A percentile compares a stretch with the other conserved stretches of the same genome.
Evolutionary conservation across 1,139 yeast species (phyloP).

Genomic region (Wickerhamiella pararugosa): DNA sequence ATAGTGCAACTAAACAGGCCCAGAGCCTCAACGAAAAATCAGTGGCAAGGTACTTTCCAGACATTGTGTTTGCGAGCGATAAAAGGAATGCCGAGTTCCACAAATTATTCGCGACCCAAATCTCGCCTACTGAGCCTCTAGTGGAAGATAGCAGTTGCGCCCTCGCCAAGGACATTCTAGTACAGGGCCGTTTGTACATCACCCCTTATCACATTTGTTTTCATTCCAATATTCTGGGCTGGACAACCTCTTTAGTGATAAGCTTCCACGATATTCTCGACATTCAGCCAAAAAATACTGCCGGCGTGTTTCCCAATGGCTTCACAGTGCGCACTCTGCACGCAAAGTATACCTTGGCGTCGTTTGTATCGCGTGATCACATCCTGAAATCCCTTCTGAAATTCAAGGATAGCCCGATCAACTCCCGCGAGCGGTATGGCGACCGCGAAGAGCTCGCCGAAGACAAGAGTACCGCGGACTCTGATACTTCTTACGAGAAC

Average conservation of each 20-base stretch:
- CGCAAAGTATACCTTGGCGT: slow-evolving; percentile 61
- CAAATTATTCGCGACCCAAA: slow-evolving; percentile 42
- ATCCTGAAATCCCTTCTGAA: slow-evolving; percentile 49
- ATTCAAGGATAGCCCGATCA: slow-evolving; percentile 22
- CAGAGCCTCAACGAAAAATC: slow-evolving; percentile 1
- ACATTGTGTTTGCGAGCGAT: slow-evolving; percentile 34
- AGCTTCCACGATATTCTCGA: slow-evolving; percentile 56
- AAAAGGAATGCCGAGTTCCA: slow-evolving; percentile 71
- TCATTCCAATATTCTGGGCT: slow-evolving; percentile 81
- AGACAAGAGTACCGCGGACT: no score
- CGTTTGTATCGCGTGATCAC: slow-evolving; percentile 69
- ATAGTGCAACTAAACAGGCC: background rate
- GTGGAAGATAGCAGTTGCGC: slow-evolving; percentile 87
- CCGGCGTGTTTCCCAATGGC: slow-evolving; percentile 86
- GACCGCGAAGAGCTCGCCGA: no score
- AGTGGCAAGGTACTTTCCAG: slow-evolving; percentile 1
- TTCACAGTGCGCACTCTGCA: slow-evolving; percentile 56
- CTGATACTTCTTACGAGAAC: no score
- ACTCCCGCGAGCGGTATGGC: background rate
- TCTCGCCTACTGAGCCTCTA: slow-evolving; percentile 57
- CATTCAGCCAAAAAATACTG: slow-evolving; percentile 70
- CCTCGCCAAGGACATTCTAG: slow-evolving; percentile 64
- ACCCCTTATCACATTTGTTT: slow-evolving; percentile 74
- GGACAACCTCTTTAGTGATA: slow-evolving; percentile 73
- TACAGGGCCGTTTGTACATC: slow-evolving; percentile 84